A percentile compares a stretch with the other conserved stretches of the same genome.
Evolutionary conservation across 306 rosid genomes (phyloP).

Genomic region (Lithocarpus polystachyus): DNA sequence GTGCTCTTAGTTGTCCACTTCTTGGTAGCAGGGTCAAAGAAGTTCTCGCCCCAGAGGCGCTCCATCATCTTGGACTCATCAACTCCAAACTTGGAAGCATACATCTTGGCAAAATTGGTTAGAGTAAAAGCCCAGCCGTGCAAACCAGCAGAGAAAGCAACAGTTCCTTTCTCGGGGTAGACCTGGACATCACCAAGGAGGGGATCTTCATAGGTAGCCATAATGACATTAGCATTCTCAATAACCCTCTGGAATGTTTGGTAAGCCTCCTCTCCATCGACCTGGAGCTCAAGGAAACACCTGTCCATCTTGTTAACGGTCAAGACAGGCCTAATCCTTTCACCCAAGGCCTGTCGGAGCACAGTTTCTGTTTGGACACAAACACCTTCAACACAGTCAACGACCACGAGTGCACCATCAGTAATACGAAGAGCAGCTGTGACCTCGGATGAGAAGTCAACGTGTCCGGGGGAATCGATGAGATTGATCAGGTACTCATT

Average conservation of each 20-base stretch:
- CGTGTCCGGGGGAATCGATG: conserved; percentile 79
- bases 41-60: conserved; percentile 65
- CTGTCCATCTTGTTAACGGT: conserved; percentile 86
- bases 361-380: conserved; percentile 82
- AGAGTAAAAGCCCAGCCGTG: conserved; percentile 96
- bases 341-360: conserved; percentile 77
- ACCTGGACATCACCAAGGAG: conserved; percentile 84
- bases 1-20: conserved; percentile 58
- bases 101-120: conserved; percentile 86
- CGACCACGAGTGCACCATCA: conserved; percentile 81
- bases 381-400: conserved; percentile 76
- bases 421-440: conserved; percentile 78
- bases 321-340: conserved; percentile 68
- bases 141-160: conserved; percentile 95
- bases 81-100: conserved; percentile 90
- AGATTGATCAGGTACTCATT: conserved; percentile 81
- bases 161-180: conserved; percentile 93
- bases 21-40: conserved; percentile 57
- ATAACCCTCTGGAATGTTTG: conserved; percentile 61
- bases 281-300: conserved; percentile 84
- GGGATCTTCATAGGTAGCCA: conserved; percentile 96
- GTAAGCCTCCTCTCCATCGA: conserved; percentile 79
- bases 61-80: conserved; percentile 76
- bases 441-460: conserved; percentile 85
- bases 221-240: conserved; percentile 79